Conservation (phyloP, 345 rosid species). For the Nasturtium officinale region DNA sequence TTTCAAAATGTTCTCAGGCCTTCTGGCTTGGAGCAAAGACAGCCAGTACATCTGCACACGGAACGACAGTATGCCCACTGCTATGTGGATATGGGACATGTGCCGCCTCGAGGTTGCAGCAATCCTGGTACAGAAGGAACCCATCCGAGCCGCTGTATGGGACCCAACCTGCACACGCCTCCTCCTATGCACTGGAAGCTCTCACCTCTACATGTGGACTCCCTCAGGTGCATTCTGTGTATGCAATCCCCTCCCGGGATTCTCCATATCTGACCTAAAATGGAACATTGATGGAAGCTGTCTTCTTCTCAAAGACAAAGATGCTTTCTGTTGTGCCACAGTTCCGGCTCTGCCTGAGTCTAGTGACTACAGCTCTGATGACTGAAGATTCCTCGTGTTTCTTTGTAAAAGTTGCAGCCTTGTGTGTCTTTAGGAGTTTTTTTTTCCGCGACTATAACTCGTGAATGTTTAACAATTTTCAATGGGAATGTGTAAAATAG, state of each 20-base stretch:
- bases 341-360: slow-evolving; percentile 73
- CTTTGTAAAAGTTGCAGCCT: slow-evolving; percentile 27
- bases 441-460: not conserved
- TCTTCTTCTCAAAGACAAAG: slow-evolving; percentile 91
- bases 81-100: slow-evolving; percentile 96
- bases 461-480: slow-evolving; percentile 17
- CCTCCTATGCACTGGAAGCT: slow-evolving; percentile 83
- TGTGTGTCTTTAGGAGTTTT: slow-evolving; percentile 19
- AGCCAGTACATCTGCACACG: slow-evolving; percentile 85
- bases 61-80: slow-evolving; percentile 88
- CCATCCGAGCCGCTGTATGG: slow-evolving; percentile 86
- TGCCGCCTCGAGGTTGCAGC: slow-evolving; percentile 81
- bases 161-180: slow-evolving; percentile 85
- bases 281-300: slow-evolving; percentile 94
- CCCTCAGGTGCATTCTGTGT: slow-evolving; percentile 93
- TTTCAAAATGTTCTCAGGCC: slow-evolving; percentile 54
- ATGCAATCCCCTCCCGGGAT: slow-evolving; percentile 71
- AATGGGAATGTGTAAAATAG: slow-evolving; percentile 39
- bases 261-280: slow-evolving; percentile 73
- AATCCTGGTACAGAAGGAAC: slow-evolving; percentile 87
- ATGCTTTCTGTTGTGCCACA: slow-evolving; percentile 81
- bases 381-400: slow-evolving; percentile 42
- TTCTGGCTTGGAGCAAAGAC: slow-evolving; percentile 92
- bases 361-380: slow-evolving; percentile 92
- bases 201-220: slow-evolving; percentile 93